Conservation (phyloP, 1,284 basidiomycete genomes). For the Leucoagaricus sp. region DNA sequence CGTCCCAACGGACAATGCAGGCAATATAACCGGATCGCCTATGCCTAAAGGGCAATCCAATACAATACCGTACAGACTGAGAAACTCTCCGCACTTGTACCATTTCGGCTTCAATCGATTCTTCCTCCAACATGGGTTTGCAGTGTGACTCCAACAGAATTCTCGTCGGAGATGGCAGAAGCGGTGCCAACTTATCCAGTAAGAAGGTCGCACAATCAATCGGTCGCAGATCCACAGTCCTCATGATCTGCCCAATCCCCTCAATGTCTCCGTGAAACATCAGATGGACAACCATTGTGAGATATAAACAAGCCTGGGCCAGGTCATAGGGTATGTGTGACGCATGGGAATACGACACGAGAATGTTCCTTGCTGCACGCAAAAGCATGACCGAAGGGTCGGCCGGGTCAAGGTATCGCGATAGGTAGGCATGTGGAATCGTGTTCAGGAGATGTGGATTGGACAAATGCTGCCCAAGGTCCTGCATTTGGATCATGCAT, state of each 20-base stretch:
- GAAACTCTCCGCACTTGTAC: constrained; percentile 28
- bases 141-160: constrained; percentile 20
- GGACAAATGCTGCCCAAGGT: constrained; percentile 2
- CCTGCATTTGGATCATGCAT: constrained; percentile 27
- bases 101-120: constrained; percentile 31
- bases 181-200: constrained; percentile 29
- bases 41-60: constrained; percentile 55
- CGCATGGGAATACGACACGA: constrained; percentile 16
- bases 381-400: constrained; percentile 40
- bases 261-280: constrained; percentile 23
- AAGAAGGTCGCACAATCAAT: constrained; percentile 28
- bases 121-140: constrained; percentile 28
- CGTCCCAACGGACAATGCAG: constrained; percentile 57
- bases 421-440: constrained; percentile 23
- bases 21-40: constrained; percentile 43
- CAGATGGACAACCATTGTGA: constrained; percentile 31
- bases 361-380: constrained; percentile 26
- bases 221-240: constrained; percentile 25
- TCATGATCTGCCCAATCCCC: constrained; percentile 30
- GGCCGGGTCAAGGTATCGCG: constrained; percentile 30
- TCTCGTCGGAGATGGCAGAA: constrained; percentile 23
- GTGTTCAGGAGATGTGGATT: constrained; percentile 3
- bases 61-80: constrained; percentile 42
- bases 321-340: constrained; percentile 11
- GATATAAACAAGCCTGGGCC: constrained; percentile 25